Conservation (phyloP, 805 yeast species). For the Wickerhamomyces subpelliculosus region DNA sequence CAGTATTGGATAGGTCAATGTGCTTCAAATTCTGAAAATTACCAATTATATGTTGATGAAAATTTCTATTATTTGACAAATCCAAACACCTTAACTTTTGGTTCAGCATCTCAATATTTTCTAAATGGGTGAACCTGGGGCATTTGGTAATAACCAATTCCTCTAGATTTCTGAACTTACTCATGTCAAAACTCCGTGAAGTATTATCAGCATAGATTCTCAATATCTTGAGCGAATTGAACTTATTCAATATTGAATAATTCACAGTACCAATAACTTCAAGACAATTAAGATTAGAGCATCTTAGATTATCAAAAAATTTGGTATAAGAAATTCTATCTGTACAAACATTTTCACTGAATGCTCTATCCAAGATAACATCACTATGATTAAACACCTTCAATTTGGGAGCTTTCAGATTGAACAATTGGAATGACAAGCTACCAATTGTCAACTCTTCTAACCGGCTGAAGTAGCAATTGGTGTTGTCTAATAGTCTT, state of each 20-base stretch:
- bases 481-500: slow-evolving; percentile 16
- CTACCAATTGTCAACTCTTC: slow-evolving; percentile 14
- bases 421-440: slow-evolving; percentile 14
- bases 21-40: neutral
- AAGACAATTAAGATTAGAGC: slow-evolving; percentile 5
- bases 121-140: slow-evolving; percentile 2
- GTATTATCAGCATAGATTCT: slow-evolving; percentile 14
- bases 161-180: slow-evolving; percentile 3
- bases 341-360: slow-evolving; percentile 11
- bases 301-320: slow-evolving; percentile 9
- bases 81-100: neutral
- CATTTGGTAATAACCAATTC: slow-evolving; percentile 12
- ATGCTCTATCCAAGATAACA: slow-evolving; percentile 8
- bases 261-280: slow-evolving; percentile 13
- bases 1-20: neutral
- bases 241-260: slow-evolving; percentile 2
- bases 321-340: slow-evolving; percentile 9
- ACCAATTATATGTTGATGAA: neutral
- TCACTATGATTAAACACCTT: slow-evolving; percentile 9
- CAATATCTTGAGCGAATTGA: slow-evolving; percentile 7
- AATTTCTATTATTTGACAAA: slow-evolving; percentile 1
- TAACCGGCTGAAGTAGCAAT: slow-evolving; percentile 12
- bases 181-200: slow-evolving; percentile 4
- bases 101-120: neutral
- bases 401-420: slow-evolving; percentile 11